phyloP scores from a whole-genome alignment of 1,284 basidiomycete genomes.

The Inonotus hispidus region DNA sequence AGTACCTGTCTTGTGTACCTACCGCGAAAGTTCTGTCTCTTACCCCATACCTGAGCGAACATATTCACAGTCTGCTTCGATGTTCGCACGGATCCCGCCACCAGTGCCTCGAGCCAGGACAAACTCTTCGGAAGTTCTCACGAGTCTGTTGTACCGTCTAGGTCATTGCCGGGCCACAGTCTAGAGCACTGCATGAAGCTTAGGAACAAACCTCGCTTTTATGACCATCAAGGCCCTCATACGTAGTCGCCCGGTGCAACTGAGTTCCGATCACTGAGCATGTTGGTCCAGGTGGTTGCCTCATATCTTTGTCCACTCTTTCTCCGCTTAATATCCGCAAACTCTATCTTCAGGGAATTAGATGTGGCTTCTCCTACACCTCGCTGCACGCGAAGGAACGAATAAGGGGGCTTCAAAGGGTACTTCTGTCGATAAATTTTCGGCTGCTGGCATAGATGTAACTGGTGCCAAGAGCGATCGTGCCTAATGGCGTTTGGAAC shows the following conservation, averaged over 20 bases:
- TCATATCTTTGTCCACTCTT: background rate
- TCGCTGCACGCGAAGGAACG: background rate
- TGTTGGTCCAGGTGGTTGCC: background rate
- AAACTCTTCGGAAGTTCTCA: background rate
- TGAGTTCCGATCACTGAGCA: background rate
- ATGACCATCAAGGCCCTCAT: background rate
- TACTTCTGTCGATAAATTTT: background rate
- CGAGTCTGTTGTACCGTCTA: background rate
- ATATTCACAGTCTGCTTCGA: background rate
- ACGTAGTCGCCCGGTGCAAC: background rate
- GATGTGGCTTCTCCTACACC: background rate
- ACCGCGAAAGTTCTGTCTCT: background rate
- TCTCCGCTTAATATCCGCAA: conserved; percentile 3
- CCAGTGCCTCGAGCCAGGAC: background rate
- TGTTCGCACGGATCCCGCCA: background rate
- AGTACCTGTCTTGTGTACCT: background rate
- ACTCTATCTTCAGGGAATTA: background rate
- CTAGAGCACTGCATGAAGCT: background rate
- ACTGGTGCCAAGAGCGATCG: background rate
- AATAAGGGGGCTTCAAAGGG: background rate
- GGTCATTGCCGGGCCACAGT: background rate
- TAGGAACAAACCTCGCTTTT: background rate
- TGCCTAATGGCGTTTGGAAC: background rate
- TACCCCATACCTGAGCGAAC: background rate
- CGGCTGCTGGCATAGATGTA: background rate